phyloP scores from a whole-genome alignment of 495 filamentous ascomycete species.

The Aspergillus campestris region DNA sequence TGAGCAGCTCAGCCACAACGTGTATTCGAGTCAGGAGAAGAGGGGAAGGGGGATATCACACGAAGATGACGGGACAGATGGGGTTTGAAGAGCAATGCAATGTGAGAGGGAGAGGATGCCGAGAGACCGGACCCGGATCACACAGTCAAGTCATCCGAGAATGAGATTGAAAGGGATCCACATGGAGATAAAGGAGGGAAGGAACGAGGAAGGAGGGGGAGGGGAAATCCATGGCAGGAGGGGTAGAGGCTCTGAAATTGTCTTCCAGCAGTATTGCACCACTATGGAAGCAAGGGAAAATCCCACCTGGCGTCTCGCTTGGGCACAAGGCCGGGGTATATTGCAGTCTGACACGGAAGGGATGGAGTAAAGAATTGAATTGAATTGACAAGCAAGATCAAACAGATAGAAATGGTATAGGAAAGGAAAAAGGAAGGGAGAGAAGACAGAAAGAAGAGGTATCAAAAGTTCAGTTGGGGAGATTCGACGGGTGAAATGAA shows the following conservation, averaged over 20 bases:
- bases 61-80: neutral
- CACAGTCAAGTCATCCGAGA: neutral
- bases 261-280: neutral
- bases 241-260: too few relatives aligned
- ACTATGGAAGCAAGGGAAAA: too few relatives aligned
- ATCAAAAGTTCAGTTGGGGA: constrained; percentile 3
- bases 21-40: neutral
- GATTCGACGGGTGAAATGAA: neutral
- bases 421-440: constrained; percentile 1
- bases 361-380: too few relatives aligned
- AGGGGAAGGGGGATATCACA: neutral
- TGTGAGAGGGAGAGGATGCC: too few relatives aligned
- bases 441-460: constrained; percentile 3
- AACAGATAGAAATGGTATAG: neutral
- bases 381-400: too few relatives aligned
- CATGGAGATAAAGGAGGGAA: neutral
- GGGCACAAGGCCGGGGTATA: too few relatives aligned
- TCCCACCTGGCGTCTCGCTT: too few relatives aligned
- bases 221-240: neutral
- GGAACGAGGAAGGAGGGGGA: neutral
- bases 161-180: neutral
- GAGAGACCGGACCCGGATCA: too few relatives aligned
- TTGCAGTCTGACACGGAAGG: neutral
- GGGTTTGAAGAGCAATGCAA: too few relatives aligned
- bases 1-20: too few relatives aligned